Conservation (phyloP, 352 stramenopile genomes). For the Globisporangium megalacanthum region DNA sequence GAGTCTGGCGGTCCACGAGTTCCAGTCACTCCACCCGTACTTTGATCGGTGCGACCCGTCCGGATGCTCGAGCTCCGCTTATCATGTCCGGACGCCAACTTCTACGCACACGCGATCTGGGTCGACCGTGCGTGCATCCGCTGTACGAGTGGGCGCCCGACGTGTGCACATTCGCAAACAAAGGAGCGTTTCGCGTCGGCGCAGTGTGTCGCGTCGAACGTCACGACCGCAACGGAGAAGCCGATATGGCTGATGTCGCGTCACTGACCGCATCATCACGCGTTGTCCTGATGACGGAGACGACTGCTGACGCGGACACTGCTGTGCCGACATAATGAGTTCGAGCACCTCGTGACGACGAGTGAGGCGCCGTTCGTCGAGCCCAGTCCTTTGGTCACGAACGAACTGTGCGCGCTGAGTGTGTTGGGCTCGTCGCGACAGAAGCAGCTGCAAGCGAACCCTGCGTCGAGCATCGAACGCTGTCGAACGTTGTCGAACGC, state of each 20-base stretch:
- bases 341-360: conserved; percentile 2
- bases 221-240: conserved; percentile 8
- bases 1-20: conserved; percentile 32
- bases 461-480: conserved; percentile 39
- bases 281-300: not conserved
- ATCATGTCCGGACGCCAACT: conserved; percentile 65
- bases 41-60: conserved; percentile 73
- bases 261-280: not conserved
- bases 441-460: not conserved
- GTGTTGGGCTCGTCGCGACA: conserved; percentile 7
- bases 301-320: not conserved
- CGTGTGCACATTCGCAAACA: conserved; percentile 63
- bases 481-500: conserved; percentile 5
- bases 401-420: conserved; percentile 9
- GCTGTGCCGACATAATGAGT: not conserved
- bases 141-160: conserved; percentile 67
- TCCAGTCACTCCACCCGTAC: conserved; percentile 83
- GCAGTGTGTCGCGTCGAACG: conserved; percentile 34
- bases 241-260: no score
- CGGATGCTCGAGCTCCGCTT: conserved; percentile 75
- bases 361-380: conserved; percentile 15
- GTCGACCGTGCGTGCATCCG: conserved; percentile 60
- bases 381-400: conserved; percentile 16
- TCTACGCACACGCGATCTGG: conserved; percentile 76
- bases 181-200: conserved; percentile 39